Base-by-base conservation (phyloP, 192 early-diverging fungal species). In the Backusella macrospora region DNA sequence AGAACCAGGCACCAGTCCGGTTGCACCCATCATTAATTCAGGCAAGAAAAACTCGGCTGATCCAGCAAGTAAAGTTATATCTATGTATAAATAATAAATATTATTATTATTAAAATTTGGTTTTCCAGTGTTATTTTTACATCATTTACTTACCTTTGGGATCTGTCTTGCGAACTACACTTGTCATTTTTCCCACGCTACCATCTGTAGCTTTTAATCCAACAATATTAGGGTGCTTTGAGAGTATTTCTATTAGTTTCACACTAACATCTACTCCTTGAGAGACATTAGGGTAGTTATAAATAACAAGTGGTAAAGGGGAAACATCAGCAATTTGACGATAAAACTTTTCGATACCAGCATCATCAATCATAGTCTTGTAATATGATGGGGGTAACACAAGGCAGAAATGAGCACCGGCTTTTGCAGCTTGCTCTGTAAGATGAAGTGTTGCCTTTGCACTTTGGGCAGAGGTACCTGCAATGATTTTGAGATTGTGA, bases 151-250 rank as follows among this genome's bases (percentile, higher is more conserved):
- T 59, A 64, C 71, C 71, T 46, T 48, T 63, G 0, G 76, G 62
- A 62, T 70, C 42, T 14, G 74, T 80, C 29, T 80, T 70, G 4
- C 49, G 44, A 71, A 75, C 49, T 14, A 81, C 26, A 70, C 71
- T 64, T 46, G 71, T 73, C n/a, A 81, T 73, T 70, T 81, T 81
- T 29, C 80, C 80, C 68, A 77, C 73, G 44, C 74, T 81, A n/a
- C 76, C 80, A 16, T 77, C 80, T 8, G 80, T 81, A 7, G 67
- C 80, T 59, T 81, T 81, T 37, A 81, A 46, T 38, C 71, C 80
- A 40, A 71, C 72, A 65, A 81, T 81, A 68, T 81, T 81, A 21
- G 43, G 59, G 64, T 81, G 80, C 18, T 71, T 52, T 5, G 80
- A 46, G 8, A 81, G 46, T 12, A 62, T 21, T 5, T 43, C 34